phyloP scores from a whole-genome alignment of 768 basidiomycete genomes.

The Termitomyces sp. region DNA sequence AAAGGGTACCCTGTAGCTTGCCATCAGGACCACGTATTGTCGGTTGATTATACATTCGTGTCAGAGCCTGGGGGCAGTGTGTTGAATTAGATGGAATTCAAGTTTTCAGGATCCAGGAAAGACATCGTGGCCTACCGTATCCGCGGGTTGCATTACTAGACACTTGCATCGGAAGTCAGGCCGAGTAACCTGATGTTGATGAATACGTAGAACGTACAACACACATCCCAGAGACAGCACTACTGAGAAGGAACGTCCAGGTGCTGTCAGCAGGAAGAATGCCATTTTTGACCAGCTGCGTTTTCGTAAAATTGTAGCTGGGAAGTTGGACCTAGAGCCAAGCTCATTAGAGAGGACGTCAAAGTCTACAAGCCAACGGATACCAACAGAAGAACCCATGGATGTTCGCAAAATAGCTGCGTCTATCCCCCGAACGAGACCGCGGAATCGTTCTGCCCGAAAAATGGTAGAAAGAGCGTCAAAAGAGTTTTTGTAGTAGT shows the following conservation, averaged over 20 bases:
- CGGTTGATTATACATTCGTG: constrained; percentile 95
- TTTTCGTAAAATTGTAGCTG: constrained; percentile 92
- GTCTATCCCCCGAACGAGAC: constrained; percentile 86
- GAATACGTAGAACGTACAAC: constrained; percentile 54
- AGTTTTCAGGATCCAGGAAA: too few species aligned
- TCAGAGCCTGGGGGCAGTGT: constrained; percentile 53
- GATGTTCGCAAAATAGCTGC: constrained; percentile 91
- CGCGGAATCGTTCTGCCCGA: constrained; percentile 68
- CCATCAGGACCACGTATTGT: constrained; percentile 69
- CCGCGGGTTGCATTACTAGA: constrained; percentile 91
- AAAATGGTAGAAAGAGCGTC: constrained; percentile 81
- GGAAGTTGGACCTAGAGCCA: constrained; percentile 78
- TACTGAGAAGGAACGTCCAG: constrained; percentile 85
- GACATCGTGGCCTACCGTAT: constrained; percentile 46
- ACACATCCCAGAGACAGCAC: constrained; percentile 84
- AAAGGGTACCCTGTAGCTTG: constrained; percentile 65
- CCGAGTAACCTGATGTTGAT: background rate
- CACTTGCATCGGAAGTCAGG: constrained; percentile 41
- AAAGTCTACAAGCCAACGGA: constrained; percentile 10
- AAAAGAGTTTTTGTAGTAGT: constrained; percentile 80
- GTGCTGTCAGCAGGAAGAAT: constrained; percentile 72
- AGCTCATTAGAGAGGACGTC: background rate
- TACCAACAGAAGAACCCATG: constrained; percentile 79
- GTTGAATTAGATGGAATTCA: too few species aligned
- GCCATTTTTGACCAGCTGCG: constrained; percentile 60